These are phyloP conservation scores for Solanum appendiculatum DNA, from an alignment of 257 asterid genomes.

Conservation along the genomic window DNA sequence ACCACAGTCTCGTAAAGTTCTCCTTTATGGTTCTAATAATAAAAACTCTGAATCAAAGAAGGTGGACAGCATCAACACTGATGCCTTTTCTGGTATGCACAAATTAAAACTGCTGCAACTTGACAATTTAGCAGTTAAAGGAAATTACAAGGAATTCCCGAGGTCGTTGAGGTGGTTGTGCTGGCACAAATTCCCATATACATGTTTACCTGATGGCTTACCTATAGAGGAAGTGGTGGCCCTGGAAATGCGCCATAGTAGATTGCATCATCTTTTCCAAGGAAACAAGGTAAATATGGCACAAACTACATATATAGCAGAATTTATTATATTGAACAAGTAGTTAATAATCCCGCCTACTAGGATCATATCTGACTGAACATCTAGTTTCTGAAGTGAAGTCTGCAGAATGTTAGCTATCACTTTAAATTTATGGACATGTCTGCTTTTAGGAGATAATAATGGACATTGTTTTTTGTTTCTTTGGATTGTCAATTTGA, in stretches of 20 bases:
- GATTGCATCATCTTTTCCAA: neutral
- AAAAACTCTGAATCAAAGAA: neutral
- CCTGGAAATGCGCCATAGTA: slow-evolving; percentile 1
- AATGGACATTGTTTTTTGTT: neutral
- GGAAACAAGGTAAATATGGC: neutral
- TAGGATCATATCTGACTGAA: neutral
- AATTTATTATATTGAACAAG: neutral
- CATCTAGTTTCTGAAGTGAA: neutral
- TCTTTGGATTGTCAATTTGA: neutral
- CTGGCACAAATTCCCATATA: neutral
- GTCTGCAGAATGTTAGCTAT: neutral
- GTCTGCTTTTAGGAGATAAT: neutral
- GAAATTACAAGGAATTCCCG: neutral
- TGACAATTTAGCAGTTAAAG: neutral
- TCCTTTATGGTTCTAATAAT: neutral
- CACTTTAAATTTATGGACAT: neutral
- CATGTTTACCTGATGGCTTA: neutral
- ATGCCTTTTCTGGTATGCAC: neutral
- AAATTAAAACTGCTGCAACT: slow-evolving; percentile 1
- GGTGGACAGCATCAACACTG: neutral
- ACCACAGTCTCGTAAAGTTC: neutral
- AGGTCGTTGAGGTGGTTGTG: slow-evolving; percentile 3
- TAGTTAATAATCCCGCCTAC: too few relatives aligned
- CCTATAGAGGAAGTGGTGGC: neutral
- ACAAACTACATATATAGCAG: neutral